phyloP scores from a whole-genome alignment of 1,139 yeast species.

The Kodamaea sp. region DNA sequence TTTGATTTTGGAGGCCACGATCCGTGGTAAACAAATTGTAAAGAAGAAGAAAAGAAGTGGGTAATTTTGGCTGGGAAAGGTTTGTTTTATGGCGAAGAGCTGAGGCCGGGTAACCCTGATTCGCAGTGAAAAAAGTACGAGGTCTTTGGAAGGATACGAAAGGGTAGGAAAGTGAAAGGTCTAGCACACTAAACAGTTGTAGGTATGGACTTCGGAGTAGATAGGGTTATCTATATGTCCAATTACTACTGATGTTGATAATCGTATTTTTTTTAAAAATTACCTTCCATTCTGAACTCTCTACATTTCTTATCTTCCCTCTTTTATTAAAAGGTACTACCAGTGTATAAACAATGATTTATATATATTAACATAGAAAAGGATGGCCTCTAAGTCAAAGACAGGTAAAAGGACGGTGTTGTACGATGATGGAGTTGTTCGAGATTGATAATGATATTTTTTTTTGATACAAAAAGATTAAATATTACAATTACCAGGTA shows the following conservation, averaged over 20 bases:
- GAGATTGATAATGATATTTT: slow-evolving; percentile 13
- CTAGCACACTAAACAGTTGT: no score
- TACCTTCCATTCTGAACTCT: no score
- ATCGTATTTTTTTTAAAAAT: no score
- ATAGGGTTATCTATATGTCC: no score
- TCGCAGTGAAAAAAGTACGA: no score
- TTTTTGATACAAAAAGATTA: slow-evolving; percentile 11
- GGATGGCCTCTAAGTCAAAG: slow-evolving; percentile 4
- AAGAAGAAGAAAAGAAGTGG: slow-evolving; percentile 21
- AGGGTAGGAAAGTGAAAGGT: no score
- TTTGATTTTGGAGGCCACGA: slow-evolving; percentile 35
- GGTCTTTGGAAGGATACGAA: no score
- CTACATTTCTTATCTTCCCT: no score
- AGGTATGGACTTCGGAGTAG: no score
- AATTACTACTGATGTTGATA: no score
- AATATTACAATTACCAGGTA: slow-evolving; percentile 41
- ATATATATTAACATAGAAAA: slow-evolving; percentile 12
- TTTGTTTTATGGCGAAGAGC: slow-evolving; percentile 6
- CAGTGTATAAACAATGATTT: slow-evolving; percentile 4
- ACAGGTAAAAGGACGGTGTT: slow-evolving; percentile 3
- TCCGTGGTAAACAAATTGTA: slow-evolving; percentile 51
- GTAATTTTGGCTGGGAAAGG: no score
- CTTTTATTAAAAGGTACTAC: no score
- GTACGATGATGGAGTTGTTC: slow-evolving; percentile 11
- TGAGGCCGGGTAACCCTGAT: slow-evolving; percentile 16